Conservation (phyloP, 2,329 filamentous ascomycete species). For the Aspergillus tubingensis region DNA sequence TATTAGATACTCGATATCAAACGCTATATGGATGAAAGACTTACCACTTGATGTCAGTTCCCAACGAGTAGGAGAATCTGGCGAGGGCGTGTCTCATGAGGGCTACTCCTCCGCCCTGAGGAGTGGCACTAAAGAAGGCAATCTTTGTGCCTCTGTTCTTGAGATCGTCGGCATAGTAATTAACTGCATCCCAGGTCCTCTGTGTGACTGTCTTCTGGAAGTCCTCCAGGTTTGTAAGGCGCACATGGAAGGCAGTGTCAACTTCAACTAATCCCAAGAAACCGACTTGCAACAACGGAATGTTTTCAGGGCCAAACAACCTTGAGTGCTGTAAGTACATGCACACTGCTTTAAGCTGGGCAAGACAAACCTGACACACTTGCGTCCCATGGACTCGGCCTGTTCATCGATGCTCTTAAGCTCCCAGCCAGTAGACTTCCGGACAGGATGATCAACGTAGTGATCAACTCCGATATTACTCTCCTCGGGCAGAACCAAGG, state of each 20-base stretch:
- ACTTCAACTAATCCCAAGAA: constrained; percentile 70
- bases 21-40: constrained; percentile 23
- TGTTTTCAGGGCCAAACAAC: constrained; percentile 71
- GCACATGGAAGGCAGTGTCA: constrained; percentile 65
- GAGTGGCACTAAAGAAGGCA: constrained; percentile 78
- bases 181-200: constrained; percentile 66
- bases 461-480: constrained; percentile 17
- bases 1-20: neutral
- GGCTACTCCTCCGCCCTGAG: constrained; percentile 79
- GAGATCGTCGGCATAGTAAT: constrained; percentile 64
- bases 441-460: constrained; percentile 26
- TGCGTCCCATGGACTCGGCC: constrained; percentile 77
- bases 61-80: constrained; percentile 67
- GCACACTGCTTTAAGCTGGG: neutral
- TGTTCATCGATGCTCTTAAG: constrained; percentile 72
- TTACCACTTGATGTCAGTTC: constrained; percentile 73
- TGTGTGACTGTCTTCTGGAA: constrained; percentile 63
- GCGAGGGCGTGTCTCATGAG: constrained; percentile 79
- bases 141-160: constrained; percentile 66
- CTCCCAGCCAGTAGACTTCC: constrained; percentile 46
- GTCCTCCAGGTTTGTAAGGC: constrained; percentile 58
- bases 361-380: constrained; percentile 65
- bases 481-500: constrained; percentile 60
- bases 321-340: constrained; percentile 41
- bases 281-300: constrained; percentile 67